These are phyloP conservation scores for Hydnomerulius pinastri DNA, from an alignment of 768 basidiomycete species.

Conservation along the genomic window DNA sequence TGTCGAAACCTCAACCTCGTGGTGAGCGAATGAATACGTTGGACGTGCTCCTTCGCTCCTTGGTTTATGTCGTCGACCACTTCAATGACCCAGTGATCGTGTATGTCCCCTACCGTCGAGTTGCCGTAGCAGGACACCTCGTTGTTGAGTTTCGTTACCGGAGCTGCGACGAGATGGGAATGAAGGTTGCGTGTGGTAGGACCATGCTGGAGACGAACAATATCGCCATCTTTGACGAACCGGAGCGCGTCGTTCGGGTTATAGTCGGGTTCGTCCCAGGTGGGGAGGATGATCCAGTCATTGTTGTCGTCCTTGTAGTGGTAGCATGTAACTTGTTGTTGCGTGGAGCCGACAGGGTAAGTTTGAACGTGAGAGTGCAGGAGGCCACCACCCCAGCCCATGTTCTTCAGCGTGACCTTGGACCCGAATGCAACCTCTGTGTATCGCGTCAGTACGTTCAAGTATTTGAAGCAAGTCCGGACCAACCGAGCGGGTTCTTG, in stretches of 20 bases:
- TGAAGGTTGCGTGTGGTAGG: conserved; percentile 91
- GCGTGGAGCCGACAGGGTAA: conserved; percentile 86
- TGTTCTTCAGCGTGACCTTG: conserved; percentile 90
- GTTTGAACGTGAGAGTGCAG: conserved; percentile 97
- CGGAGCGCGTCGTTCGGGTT: conserved; percentile 65
- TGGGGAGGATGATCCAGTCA: conserved; percentile 79
- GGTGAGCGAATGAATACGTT: conserved; percentile 85
- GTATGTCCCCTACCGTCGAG: conserved; percentile 77
- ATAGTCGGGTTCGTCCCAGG: conserved; percentile 73
- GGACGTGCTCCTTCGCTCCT: conserved; percentile 55
- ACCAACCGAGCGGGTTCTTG: conserved; percentile 81
- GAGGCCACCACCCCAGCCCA: conserved; percentile 96
- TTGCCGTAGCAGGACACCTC: conserved; percentile 98
- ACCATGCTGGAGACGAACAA: conserved; percentile 77
- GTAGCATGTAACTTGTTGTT: conserved; percentile 98
- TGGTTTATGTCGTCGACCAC: conserved; percentile 87
- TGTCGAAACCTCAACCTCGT: conserved; percentile 88
- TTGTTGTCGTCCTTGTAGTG: conserved; percentile 99
- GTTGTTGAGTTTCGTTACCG: conserved; percentile 83
- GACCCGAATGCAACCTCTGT: conserved; percentile 89
- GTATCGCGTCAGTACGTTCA: conserved; percentile 2
- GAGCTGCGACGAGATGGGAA: conserved; percentile 86
- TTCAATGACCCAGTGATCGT: conserved; percentile 93
- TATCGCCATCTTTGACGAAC: conserved; percentile 75
- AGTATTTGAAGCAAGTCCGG: background rate